Evolutionary conservation across 257 asterid species (phyloP).

Genomic region (Handroanthus guayacan): DNA sequence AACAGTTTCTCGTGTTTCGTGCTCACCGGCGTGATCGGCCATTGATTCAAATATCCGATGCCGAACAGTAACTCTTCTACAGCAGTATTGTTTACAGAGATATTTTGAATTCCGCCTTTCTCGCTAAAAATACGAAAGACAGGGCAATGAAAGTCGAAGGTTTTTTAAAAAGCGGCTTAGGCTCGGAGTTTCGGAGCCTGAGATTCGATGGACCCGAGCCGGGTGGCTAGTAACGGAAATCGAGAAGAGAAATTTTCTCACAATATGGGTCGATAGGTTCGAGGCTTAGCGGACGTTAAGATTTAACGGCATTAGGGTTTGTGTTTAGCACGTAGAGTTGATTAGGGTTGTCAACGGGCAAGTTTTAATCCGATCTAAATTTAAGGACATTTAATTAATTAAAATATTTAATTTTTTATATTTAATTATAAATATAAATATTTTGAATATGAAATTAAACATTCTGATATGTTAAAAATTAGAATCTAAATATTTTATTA

Average conservation of each 20-base stretch:
- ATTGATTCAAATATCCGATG: constrained; percentile 48
- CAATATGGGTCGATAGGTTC: constrained; percentile 39
- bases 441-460: too few species aligned
- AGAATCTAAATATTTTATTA: too few species aligned
- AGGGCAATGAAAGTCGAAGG: constrained; percentile 11
- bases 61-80: constrained; percentile 1
- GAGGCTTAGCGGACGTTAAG: constrained; percentile 42
- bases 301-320: constrained; percentile 19
- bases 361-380: too few species aligned
- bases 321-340: background rate
- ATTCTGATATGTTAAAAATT: too few species aligned
- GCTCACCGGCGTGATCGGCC: constrained; percentile 60
- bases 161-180: constrained; percentile 33
- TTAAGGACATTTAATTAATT: too few species aligned
- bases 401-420: too few species aligned
- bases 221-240: constrained; percentile 35
- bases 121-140: constrained; percentile 24
- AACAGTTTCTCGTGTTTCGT: constrained; percentile 56
- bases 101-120: background rate
- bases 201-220: constrained; percentile 40
- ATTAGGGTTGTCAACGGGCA: too few species aligned
- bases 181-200: constrained; percentile 47
- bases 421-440: too few species aligned
- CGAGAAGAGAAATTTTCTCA: constrained; percentile 27
- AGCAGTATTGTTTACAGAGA: background rate